A percentile compares a stretch with the other conserved stretches of the same genome.
These are phyloP conservation scores for Cynara cardunculus DNA, from an alignment of 129 eudicot species.

Conservation along the genomic window DNA sequence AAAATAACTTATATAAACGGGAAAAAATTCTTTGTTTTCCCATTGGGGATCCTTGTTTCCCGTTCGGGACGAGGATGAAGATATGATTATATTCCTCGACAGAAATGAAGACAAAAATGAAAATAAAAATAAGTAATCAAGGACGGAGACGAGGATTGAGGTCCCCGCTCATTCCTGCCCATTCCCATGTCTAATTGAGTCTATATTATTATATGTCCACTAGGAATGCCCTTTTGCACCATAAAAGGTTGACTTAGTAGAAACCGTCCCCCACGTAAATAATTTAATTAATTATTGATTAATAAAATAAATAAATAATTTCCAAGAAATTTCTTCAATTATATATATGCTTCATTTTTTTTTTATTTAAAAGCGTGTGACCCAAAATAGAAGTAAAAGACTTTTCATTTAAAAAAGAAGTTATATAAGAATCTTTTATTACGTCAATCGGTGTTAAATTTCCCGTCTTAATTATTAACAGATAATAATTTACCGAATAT, in stretches of 20 bases:
- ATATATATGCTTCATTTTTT: too few species aligned
- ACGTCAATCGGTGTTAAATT: too few species aligned
- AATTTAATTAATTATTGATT: not conserved
- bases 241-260: not conserved
- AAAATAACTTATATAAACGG: too few species aligned
- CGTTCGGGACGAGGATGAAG: too few species aligned
- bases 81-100: too few species aligned
- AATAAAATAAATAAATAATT: not conserved
- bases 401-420: not conserved
- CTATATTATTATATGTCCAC: not conserved
- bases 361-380: not conserved
- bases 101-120: too few species aligned
- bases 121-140: too few species aligned
- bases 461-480: not conserved
- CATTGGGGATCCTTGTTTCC: too few species aligned
- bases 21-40: too few species aligned
- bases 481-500: not conserved
- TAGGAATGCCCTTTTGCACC: not conserved
- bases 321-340: conserved; percentile 2
- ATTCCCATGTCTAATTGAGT: too few species aligned
- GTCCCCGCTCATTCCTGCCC: too few species aligned
- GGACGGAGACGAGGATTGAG: too few species aligned
- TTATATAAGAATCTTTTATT: not conserved
- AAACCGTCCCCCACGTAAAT: not conserved
- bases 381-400: conserved; percentile 8